A percentile compares a stretch with the other conserved stretches of the same genome.
Conservation (phyloP, 768 basidiomycete species). For the Pleurotus sapidus region DNA sequence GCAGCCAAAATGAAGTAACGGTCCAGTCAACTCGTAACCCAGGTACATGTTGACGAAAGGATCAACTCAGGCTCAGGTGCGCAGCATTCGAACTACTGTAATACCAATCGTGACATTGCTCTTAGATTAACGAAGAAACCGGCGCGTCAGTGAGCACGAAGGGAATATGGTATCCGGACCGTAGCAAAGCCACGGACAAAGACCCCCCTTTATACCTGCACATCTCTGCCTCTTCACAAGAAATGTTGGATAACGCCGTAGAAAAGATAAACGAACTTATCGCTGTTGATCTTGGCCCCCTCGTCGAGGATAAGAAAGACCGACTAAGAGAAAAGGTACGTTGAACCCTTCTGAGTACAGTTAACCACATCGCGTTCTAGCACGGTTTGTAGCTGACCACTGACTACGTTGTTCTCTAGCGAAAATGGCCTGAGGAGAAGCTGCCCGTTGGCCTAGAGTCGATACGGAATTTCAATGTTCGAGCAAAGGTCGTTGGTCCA, state of each 20-base stretch:
- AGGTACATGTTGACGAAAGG: conserved; percentile 6
- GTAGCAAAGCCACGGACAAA: conserved; percentile 84
- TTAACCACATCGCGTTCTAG: background rate
- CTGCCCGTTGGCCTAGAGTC: conserved; percentile 85
- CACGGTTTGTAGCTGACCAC: background rate
- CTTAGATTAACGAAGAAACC: conserved; percentile 86
- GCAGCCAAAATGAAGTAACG: background rate
- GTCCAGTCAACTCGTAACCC: too few species aligned
- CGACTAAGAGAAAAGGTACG: conserved; percentile 63
- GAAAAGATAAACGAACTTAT: conserved; percentile 75
- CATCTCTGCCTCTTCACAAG: conserved; percentile 73
- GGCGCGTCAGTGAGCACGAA: conserved; percentile 92
- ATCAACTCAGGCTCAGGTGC: conserved; percentile 1
- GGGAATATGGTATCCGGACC: conserved; percentile 95
- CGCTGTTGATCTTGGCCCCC: conserved; percentile 69
- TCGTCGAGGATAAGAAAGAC: conserved; percentile 79
- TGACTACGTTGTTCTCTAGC: conserved; percentile 34
- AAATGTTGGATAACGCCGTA: conserved; percentile 63
- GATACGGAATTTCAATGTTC: conserved; percentile 94
- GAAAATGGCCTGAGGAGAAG: conserved; percentile 99
- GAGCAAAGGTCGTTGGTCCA: conserved; percentile 97
- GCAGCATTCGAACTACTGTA: background rate
- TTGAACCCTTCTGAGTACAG: background rate
- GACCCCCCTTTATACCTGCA: conserved; percentile 95
- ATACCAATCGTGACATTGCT: background rate